Evolutionary conservation across 805 yeast species (phyloP), one percentile per base, ranked within the genome.

Genomic region (Candida endomychidarum): DNA sequence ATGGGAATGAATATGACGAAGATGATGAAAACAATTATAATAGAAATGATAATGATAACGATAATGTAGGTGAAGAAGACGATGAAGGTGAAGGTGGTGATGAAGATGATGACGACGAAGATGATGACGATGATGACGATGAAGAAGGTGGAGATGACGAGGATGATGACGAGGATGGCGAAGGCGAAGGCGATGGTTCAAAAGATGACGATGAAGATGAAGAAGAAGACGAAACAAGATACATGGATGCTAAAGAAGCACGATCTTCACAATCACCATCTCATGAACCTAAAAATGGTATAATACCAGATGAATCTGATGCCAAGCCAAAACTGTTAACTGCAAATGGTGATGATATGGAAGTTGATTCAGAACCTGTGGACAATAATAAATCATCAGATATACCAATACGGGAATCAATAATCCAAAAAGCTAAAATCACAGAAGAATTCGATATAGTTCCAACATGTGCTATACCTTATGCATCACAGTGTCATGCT

Each of bases 401-500:
- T 22, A 8, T 44, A 26, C 42, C 49, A 2, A 48, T 58, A 30
- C 49, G 69, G 24, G 56, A 56, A 35, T 49, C 54, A 22, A 52
- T 72, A 2, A 52, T 67, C 3, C 58, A 57, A 23, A 75, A 76
- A 20, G 78, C 85, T 1, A 63, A 67, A 39, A 37, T 62, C 0
- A 80, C 87, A 7, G 67, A 73, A 2, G 63, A 76, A 1, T 80
- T 81, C 50, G 95, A 86, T 42, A 79, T 91, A 2, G 70, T 77
- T 26, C 98, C 99, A 0, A 76, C 84, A 8, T 95, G 85, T 15
- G 96, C 97, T 2, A 81, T 90, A 8, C 91, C 96, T 1, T 88
- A 86, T 52, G 74, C 87, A 1, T 65, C 86, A 1, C 81, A 85
- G 19, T 83, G 93, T 22, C 88, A 88, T 60, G 75, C 93, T 2